These are phyloP conservation scores for Cardamine chenopodiifolia DNA, from an alignment of 345 rosid species.

Conservation along the genomic window DNA sequence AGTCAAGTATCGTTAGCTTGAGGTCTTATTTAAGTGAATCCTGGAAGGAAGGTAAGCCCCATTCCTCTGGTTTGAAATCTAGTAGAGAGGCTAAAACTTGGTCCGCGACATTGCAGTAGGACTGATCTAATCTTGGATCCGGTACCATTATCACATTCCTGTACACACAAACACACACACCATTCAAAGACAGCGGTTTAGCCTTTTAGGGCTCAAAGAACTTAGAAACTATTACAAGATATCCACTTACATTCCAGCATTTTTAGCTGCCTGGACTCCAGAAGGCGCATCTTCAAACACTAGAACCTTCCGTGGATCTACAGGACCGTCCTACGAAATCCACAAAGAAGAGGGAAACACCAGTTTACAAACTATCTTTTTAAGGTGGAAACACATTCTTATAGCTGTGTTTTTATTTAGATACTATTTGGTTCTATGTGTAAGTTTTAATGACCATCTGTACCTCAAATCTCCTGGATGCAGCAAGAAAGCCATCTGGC, in stretches of 20 bases:
- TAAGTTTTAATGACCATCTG: neutral
- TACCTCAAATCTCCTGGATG: slow-evolving; percentile 94
- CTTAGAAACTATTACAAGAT: slow-evolving; percentile 14
- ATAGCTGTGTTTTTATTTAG: neutral
- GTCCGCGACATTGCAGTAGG: slow-evolving; percentile 63
- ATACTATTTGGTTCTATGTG: no score
- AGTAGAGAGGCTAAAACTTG: slow-evolving; percentile 68
- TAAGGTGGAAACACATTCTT: no score
- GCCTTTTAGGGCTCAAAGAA: slow-evolving; percentile 9
- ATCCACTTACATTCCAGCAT: slow-evolving; percentile 85
- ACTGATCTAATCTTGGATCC: slow-evolving; percentile 79
- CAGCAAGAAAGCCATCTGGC: slow-evolving; percentile 85
- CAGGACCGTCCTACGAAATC: slow-evolving; percentile 58
- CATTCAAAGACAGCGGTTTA: neutral
- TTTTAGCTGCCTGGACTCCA: slow-evolving; percentile 88
- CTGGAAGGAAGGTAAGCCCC: slow-evolving; percentile 80
- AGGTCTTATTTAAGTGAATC: slow-evolving; percentile 22
- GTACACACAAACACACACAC: slow-evolving; percentile 34
- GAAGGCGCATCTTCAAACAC: slow-evolving; percentile 98
- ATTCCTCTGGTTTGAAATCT: slow-evolving; percentile 68
- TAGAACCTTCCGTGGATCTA: slow-evolving; percentile 57
- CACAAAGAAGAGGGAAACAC: slow-evolving; percentile 24
- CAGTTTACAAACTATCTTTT: slow-evolving; percentile 16
- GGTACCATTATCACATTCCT: slow-evolving; percentile 91
- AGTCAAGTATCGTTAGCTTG: slow-evolving; percentile 21